These are phyloP conservation scores for Carex arenaria DNA, from an alignment of 202 grass and related monocot species.

Conservation along the genomic window DNA sequence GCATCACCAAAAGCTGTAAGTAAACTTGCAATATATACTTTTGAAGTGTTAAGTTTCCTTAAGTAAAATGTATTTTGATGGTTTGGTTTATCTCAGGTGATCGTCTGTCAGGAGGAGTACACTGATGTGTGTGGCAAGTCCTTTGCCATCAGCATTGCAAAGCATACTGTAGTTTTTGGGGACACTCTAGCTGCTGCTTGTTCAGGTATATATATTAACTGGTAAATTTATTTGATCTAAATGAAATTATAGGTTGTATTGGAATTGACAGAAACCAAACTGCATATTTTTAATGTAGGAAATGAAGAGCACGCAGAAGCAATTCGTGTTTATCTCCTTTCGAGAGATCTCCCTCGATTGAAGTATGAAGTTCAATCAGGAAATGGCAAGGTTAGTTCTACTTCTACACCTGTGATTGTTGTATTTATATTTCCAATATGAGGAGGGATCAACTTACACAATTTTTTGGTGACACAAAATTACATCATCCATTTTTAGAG, in stretches of 20 bases:
- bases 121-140: slow-evolving; percentile 62
- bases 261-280: not conserved
- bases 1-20: slow-evolving; percentile 60
- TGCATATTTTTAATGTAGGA: slow-evolving; percentile 34
- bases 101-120: slow-evolving; percentile 62
- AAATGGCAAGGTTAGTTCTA: slow-evolving; percentile 60
- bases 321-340: slow-evolving; percentile 60
- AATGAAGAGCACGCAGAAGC: slow-evolving; percentile 58
- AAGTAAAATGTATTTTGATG: not conserved
- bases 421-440: not conserved
- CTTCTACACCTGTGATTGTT: not conserved
- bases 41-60: slow-evolving; percentile 2
- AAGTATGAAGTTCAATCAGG: slow-evolving; percentile 63
- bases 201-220: slow-evolving; percentile 32
- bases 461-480: too few relatives aligned
- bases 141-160: slow-evolving; percentile 71
- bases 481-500: too few relatives aligned
- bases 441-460: too few relatives aligned
- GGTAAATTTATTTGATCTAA: not conserved
- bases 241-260: not conserved
- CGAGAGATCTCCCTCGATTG: slow-evolving; percentile 67
- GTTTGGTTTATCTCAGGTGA: slow-evolving; percentile 40
- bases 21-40: slow-evolving; percentile 17
- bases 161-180: slow-evolving; percentile 40
- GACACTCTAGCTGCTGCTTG: slow-evolving; percentile 38